Evolutionary conservation across 2,329 filamentous ascomycete genomes (phyloP), one percentile per base, ranked within the genome.

Genomic region (Fusarium penzigii): DNA sequence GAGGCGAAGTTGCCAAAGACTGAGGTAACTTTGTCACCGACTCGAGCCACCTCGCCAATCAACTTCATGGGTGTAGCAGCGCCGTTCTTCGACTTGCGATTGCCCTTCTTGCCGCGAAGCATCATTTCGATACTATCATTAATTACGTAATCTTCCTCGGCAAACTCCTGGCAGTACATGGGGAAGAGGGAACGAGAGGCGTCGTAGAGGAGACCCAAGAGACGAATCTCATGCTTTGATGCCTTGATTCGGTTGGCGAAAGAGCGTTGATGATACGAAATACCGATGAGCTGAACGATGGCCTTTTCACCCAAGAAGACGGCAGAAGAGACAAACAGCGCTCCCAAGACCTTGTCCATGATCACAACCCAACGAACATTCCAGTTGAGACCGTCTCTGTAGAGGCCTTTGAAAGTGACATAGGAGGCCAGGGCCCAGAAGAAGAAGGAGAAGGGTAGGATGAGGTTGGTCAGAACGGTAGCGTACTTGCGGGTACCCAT

Each of bases 1-100:
- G 90, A 90, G 2, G 94, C 93, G 46, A 97, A 85, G 65, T 96
- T 94, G 20, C 94, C 94, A 70, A 97, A 95, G 0, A 88, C 89
- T 2, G 91, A 92, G 0, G 92, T 96, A 56, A 97, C 85, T 74
- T 96, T 96, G 77, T 95, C 93, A 65, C 93, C 93, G 49, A 96
- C 79, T 17, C 92, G 86, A 39, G 89, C 89, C 46, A 91, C 86
- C 49, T 88, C 86, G 51, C 86, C 82, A 45, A 97, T 86, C 14
- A 97, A 72, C 56, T 84, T 85, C 80, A 95, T 86, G 1, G 93
- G 93, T 2, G 89, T 90, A 6, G 81, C 84, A 8, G 86, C 84
- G 42, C 88, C 89, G 3, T 72, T 72, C 40, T 72, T 75, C 58
- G 69, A 76, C 59, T 74, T 73, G 42, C 69, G 76, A 59, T 74